These are phyloP conservation scores for Stellera chamaejasme DNA, from an alignment of 345 rosid species.

Conservation along the genomic window DNA sequence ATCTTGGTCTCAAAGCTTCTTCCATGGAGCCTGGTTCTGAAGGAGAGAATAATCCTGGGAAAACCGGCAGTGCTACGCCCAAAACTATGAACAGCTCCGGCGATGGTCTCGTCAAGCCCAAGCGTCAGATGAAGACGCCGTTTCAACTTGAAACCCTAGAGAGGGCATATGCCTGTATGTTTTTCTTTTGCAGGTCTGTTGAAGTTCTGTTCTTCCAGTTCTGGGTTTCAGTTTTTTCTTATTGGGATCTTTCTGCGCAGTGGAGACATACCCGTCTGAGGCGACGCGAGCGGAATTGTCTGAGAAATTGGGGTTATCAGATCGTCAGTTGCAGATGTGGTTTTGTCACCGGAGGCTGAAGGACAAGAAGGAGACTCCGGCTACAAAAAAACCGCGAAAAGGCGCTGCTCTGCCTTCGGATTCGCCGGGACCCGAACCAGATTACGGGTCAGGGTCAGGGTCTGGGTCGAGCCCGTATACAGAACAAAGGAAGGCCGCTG, in stretches of 20 bases:
- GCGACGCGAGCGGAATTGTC: conserved; percentile 63
- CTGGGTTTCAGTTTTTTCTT: conserved; percentile 6
- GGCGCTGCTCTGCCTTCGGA: conserved; percentile 23
- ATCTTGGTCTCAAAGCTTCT: conserved; percentile 8
- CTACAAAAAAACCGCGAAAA: conserved; percentile 39
- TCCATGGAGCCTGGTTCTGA: conserved; percentile 60
- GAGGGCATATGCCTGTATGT: conserved; percentile 58
- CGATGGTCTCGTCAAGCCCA: conserved; percentile 59
- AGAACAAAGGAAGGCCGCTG: conserved; percentile 39
- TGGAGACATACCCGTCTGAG: conserved; percentile 84
- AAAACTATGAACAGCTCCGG: conserved; percentile 26
- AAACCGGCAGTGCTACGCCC: conserved; percentile 13
- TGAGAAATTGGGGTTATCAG: conserved; percentile 73
- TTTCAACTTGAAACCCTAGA: conserved; percentile 84
- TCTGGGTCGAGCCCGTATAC: conserved; percentile 63
- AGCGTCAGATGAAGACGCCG: conserved; percentile 99
- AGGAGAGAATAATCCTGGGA: conserved; percentile 35
- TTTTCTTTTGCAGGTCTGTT: conserved; percentile 1
- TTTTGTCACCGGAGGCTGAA: conserved; percentile 96
- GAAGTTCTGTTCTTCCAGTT: not conserved
- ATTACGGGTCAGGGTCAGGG: conserved; percentile 59
- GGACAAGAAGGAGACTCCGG: conserved; percentile 66
- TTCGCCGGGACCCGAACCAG: conserved; percentile 48
- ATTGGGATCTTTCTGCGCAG: conserved; percentile 24
- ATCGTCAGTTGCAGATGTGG: conserved; percentile 99